Evolutionary conservation across 805 yeast species (phyloP).

Genomic region (Hanseniaspora thailandica): DNA sequence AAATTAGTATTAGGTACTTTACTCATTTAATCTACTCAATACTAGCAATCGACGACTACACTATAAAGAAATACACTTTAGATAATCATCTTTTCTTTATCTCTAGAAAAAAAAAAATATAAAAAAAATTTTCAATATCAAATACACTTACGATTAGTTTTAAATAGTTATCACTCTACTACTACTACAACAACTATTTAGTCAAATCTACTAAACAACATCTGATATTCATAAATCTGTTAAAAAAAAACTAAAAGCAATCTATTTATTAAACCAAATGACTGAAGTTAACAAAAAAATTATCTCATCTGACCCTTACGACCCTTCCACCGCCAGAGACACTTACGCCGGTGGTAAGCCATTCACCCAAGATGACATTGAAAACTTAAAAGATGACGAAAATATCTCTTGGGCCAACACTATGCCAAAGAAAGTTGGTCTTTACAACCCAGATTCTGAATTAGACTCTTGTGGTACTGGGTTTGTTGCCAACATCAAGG

Average conservation of each 20-base stretch:
- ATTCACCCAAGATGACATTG: constrained; percentile 12
- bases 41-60: too few species aligned
- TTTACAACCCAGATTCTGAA: constrained; percentile 86
- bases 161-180: too few species aligned
- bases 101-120: too few species aligned
- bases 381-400: constrained; percentile 15
- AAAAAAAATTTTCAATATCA: too few species aligned
- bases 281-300: constrained; percentile 2
- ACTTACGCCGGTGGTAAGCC: constrained; percentile 26
- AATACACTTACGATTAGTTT: too few species aligned
- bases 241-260: not conserved
- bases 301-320: constrained; percentile 22
- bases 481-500: constrained; percentile 88
- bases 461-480: constrained; percentile 99
- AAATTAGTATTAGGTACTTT: too few species aligned
- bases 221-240: not conserved
- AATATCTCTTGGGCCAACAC: constrained; percentile 88
- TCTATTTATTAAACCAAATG: not conserved
- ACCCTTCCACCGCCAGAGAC: constrained; percentile 22
- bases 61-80: too few species aligned
- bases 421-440: constrained; percentile 74
- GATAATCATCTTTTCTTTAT: too few species aligned
- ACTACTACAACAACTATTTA: too few species aligned
- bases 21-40: too few species aligned
- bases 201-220: too few species aligned